Base-by-base conservation (phyloP, 805 yeast species). In the Maudiozyma serrabonitensis region DNA sequence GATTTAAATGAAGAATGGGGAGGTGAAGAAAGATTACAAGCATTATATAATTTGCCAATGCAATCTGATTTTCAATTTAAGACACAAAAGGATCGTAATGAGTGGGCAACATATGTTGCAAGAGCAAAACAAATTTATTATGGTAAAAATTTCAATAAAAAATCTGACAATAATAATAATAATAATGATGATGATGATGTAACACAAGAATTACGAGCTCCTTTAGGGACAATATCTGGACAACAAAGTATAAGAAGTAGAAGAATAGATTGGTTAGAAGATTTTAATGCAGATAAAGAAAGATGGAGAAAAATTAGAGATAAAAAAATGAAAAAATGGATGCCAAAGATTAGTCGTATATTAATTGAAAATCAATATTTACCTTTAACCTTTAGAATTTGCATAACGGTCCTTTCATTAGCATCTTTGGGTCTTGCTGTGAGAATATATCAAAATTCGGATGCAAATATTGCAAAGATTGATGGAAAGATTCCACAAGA, bases 341-440 rank as follows among this genome's bases (percentile, higher is more conserved):
- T 75, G 48, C 87, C 93, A 2, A 72, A 75, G 32, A 56, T 89
- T 11, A 71, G 71, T 48, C 72, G 81, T 43, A 68, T 84, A 26
- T 68, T 90, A 32, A 74, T 86, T 48, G 79, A 80, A 53, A 88
- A 86, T 62, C 90, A 95, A 18, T 82, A 86, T 56, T 74, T 89
- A 12, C 96, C 97, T 1, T 70, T 91, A 46, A 74, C 84, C 23
- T 76, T 91, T 54, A 71, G 99, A 53, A 61, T 81, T 2, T 67
- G 78, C 38, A 79, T 80, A 28, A 71, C 81, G 37, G 56, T 79
- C 13, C 73, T 88, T 41, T 79, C 87, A 12, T 67, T 78, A 0
- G 68, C 81, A 35, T 87, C 96, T 0, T 72, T 91, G 54, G 93
- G 81, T 0, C 63, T 91, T 25, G 89, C 97, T 0, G 67, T 74